These are phyloP conservation scores for Cercospora brassicicola DNA, from an alignment of 2,329 filamentous ascomycete genomes.

Conservation along the genomic window DNA sequence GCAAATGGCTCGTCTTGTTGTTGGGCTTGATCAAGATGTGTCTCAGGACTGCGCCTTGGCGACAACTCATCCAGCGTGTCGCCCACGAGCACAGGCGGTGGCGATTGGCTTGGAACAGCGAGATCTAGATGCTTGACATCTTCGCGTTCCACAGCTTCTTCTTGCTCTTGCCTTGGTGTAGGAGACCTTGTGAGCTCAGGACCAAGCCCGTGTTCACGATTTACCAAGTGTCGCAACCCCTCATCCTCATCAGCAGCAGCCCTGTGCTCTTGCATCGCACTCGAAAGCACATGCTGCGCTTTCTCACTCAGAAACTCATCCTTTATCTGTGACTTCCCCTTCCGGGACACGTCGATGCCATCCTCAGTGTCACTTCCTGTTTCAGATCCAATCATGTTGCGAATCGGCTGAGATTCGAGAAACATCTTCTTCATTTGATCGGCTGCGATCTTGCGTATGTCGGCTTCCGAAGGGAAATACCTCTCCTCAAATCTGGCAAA, in stretches of 20 bases:
- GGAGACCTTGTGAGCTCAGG: conserved; percentile 26
- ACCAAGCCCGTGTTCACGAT: conserved; percentile 24
- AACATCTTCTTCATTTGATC: conserved; percentile 95
- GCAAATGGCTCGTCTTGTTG: conserved; percentile 33
- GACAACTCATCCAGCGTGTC: conserved; percentile 23
- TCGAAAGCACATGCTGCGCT: conserved; percentile 62
- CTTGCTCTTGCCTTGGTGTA: conserved; percentile 36
- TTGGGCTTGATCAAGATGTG: background rate
- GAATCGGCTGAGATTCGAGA: conserved; percentile 72
- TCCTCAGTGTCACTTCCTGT: conserved; percentile 42
- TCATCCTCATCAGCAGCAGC: conserved; percentile 26
- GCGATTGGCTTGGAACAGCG: conserved; percentile 48
- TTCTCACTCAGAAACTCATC: conserved; percentile 57
- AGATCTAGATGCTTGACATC: conserved; percentile 63
- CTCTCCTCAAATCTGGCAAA: conserved; percentile 90
- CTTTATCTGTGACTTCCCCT: conserved; percentile 29
- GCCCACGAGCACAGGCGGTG: conserved; percentile 11
- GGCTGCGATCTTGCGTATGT: conserved; percentile 87
- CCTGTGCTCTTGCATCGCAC: conserved; percentile 64
- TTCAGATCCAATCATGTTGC: conserved; percentile 29
- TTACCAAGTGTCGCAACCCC: conserved; percentile 22
- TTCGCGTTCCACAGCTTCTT: conserved; percentile 48
- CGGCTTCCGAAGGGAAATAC: conserved; percentile 91
- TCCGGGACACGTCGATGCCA: conserved; percentile 51
- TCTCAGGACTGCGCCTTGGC: background rate